These are phyloP conservation scores for Geotrichum aggregatum DNA, from an alignment of 1,139 yeast genomes.

Conservation along the genomic window DNA sequence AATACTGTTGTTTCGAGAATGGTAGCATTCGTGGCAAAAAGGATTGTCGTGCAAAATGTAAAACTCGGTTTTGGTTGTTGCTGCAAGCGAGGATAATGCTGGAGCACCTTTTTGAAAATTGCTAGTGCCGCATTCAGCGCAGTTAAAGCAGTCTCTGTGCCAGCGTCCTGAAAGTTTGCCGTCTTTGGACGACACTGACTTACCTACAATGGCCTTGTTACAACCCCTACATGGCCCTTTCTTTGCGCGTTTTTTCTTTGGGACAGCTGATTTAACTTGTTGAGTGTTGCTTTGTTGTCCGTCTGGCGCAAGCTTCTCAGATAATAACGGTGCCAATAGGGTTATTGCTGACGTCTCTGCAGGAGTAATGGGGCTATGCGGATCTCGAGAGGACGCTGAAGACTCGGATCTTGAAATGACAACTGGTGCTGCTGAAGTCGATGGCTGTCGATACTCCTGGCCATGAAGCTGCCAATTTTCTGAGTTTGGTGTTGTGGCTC, in stretches of 20 bases:
- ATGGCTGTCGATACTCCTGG: not conserved
- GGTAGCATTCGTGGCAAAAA: constrained; percentile 77
- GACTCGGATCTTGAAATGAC: not conserved
- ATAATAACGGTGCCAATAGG: too few relatives aligned
- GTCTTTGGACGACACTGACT: constrained; percentile 71
- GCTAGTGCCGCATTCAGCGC: constrained; percentile 53
- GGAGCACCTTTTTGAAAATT: constrained; percentile 23
- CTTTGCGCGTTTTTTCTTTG: constrained; percentile 5
- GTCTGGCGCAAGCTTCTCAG: too few relatives aligned
- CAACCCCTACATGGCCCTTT: constrained; percentile 46
- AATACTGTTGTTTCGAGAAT: constrained; percentile 64
- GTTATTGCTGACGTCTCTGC: not conserved
- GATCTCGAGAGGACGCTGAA: not conserved
- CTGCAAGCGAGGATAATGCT: constrained; percentile 30
- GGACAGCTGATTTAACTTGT: not conserved
- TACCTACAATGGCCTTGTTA: constrained; percentile 45
- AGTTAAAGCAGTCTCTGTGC: constrained; percentile 83
- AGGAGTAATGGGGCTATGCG: not conserved
- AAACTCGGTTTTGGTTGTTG: constrained; percentile 51
- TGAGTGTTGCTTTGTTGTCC: not conserved
- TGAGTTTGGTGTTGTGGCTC: not conserved
- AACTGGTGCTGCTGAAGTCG: not conserved
- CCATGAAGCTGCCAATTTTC: not conserved
- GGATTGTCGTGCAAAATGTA: constrained; percentile 77
- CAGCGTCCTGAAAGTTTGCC: constrained; percentile 87